Evolutionary conservation across 768 basidiomycete genomes (phyloP), one percentile per base, ranked within the genome.

Genomic region (Austroboletus festivus): DNA sequence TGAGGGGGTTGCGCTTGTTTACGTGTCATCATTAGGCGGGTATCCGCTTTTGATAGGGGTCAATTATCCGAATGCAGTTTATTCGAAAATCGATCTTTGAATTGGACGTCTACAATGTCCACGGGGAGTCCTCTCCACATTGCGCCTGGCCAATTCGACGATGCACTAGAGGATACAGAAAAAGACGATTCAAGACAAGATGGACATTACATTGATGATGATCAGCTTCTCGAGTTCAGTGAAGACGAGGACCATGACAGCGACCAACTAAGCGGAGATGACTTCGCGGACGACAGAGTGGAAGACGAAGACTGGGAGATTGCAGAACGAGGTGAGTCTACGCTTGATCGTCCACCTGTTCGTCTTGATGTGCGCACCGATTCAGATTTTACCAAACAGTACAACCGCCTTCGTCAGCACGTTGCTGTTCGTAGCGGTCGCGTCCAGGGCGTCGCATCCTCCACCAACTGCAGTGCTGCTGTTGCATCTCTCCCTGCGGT

Each of bases 311-410:
- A 93, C 63, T 90, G 86, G 90, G 87, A 93, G 65, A 77, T 88
- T 47, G 79, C 86, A 44, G 89, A 92, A 69, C 71, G 86, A 78
- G 86, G 92, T 85, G 56, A 37, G 76, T 62, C 22, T 41, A 12
- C 31, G 7, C 38, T 18, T 47, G 30, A 37, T 37, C 35, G 35
- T 33, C 30, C 39, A 22, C 23, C 39, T 19, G 9, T 33, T 26
- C 42, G 20, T 22, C 30, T 31, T 40, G 31, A 48, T 33, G 20
- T 24, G 22, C n/a, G n/a, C n/a, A 28, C 12, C 48, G n/a, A 40
- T 52, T 42, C 65, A 96, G 96, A 99, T 71, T 97, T 99, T 60
- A 98, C 96, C 28, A 98, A 98, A 69, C 93, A 97, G 60, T 99
- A 89, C 70, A 98, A 98, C 70, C 86, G 96, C 20, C 75, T 98